Conservation (phyloP, 805 yeast species). For the Naumovozyma baii region DNA sequence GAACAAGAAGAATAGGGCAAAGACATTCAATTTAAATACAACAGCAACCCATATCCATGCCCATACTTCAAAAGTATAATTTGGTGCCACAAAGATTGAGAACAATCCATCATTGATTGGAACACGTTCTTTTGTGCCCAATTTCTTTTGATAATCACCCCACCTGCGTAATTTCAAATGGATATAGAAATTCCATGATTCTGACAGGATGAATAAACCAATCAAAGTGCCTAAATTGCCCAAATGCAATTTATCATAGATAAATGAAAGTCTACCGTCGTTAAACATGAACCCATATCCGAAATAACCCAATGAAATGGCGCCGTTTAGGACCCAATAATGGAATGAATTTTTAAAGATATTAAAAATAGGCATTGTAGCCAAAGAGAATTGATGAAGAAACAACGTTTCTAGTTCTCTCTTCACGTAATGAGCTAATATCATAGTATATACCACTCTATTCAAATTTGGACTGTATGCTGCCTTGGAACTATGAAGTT, state of each 20-base stretch:
- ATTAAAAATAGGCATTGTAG: slow-evolving; percentile 87
- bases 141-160: slow-evolving; percentile 31
- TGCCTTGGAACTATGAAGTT: slow-evolving; percentile 6
- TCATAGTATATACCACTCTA: slow-evolving; percentile 34
- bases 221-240: slow-evolving; percentile 27
- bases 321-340: slow-evolving; percentile 88
- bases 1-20: slow-evolving; percentile 57
- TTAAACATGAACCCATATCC: slow-evolving; percentile 36
- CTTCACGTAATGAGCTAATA: slow-evolving; percentile 69
- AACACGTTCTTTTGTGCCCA: slow-evolving; percentile 31
- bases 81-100: slow-evolving; percentile 76
- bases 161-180: slow-evolving; percentile 57
- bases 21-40: slow-evolving; percentile 61
- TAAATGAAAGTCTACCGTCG: slow-evolving; percentile 10
- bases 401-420: slow-evolving; percentile 81
- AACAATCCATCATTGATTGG: slow-evolving; percentile 75
- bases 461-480: slow-evolving; percentile 21
- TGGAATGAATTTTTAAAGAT: slow-evolving; percentile 83
- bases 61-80: slow-evolving; percentile 79
- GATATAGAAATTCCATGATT: slow-evolving; percentile 60
- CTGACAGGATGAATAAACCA: slow-evolving; percentile 46
- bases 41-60: slow-evolving; percentile 66
- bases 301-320: slow-evolving; percentile 40
- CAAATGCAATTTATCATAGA: slow-evolving; percentile 11
- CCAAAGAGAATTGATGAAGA: slow-evolving; percentile 75